Evolutionary conservation across 2,329 filamentous ascomycete species (phyloP).

Genomic region (Botrytis byssoidea): DNA sequence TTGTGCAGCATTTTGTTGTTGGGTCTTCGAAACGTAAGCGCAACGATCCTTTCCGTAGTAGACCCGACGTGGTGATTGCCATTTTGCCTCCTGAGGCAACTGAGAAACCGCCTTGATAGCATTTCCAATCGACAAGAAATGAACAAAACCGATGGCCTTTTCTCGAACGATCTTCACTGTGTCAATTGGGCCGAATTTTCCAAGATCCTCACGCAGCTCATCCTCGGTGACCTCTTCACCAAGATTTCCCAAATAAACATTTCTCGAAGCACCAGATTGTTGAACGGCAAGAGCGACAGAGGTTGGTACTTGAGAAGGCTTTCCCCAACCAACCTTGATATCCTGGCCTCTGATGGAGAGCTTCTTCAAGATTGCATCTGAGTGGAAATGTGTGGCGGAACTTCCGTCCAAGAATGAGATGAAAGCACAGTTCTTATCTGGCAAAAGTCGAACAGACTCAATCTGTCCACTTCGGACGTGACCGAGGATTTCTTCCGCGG

Average conservation of each 20-base stretch:
- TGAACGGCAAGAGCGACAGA: slow-evolving; percentile 97
- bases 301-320: slow-evolving; percentile 95
- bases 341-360: slow-evolving; percentile 97
- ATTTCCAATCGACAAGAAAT: slow-evolving; percentile 96
- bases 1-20: slow-evolving; percentile 98
- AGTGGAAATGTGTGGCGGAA: slow-evolving; percentile 98
- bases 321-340: slow-evolving; percentile 99
- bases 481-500: slow-evolving; percentile 92
- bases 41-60: slow-evolving; percentile 99
- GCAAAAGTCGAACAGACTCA: slow-evolving; percentile 93
- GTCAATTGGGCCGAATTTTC: slow-evolving; percentile 95
- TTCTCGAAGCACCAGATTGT: slow-evolving; percentile 93
- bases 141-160: slow-evolving; percentile 96
- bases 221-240: slow-evolving; percentile 88
- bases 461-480: slow-evolving; percentile 98
- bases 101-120: slow-evolving; percentile 98
- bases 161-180: slow-evolving; percentile 97
- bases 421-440: slow-evolving; percentile 99
- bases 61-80: slow-evolving; percentile 91
- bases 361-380: slow-evolving; percentile 99
- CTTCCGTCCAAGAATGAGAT: slow-evolving; percentile 98
- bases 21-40: slow-evolving; percentile 98
- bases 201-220: slow-evolving; percentile 88
- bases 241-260: slow-evolving; percentile 94
- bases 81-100: slow-evolving; percentile 92